Percentiles rank a stretch among this genome's conserved stretches.
These are phyloP conservation scores for Debaryomyces castellii DNA, from an alignment of 805 yeast species.

Conservation along the genomic window DNA sequence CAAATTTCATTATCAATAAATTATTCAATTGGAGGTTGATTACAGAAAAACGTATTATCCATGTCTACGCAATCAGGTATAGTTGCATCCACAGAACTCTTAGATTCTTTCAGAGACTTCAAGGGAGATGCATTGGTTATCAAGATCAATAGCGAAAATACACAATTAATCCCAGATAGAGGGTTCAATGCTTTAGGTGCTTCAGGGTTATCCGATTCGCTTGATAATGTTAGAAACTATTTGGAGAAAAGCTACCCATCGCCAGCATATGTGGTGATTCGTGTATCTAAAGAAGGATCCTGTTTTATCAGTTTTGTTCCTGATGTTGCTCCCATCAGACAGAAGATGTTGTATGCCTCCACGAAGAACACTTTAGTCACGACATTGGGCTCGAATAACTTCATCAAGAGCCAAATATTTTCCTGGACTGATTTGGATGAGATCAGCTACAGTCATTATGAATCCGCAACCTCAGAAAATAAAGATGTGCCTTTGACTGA, in stretches of 20 bases:
- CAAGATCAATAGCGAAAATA: conserved; percentile 31
- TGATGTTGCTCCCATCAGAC: conserved; percentile 74
- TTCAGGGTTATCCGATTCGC: conserved; percentile 13
- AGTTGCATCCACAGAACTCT: conserved; percentile 30
- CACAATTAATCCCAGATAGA: conserved; percentile 31
- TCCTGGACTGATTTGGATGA: conserved; percentile 60
- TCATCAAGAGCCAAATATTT: conserved; percentile 39
- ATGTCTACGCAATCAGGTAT: conserved; percentile 49
- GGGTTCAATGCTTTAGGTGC: conserved; percentile 13
- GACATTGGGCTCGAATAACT: conserved; percentile 64
- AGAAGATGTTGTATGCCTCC: conserved; percentile 93
- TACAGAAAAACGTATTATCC: too few relatives aligned
- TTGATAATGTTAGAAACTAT: conserved; percentile 20
- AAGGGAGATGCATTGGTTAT: conserved; percentile 25
- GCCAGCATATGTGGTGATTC: conserved; percentile 35
- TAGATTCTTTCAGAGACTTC: conserved; percentile 24
- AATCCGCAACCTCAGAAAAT: conserved; percentile 10
- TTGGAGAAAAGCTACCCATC: conserved; percentile 27
- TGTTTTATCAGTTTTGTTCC: conserved; percentile 84
- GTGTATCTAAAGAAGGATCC: conserved; percentile 14
- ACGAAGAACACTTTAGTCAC: conserved; percentile 75
- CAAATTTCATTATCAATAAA: not conserved
- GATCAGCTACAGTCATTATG: conserved; percentile 49
- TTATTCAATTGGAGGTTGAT: not conserved
- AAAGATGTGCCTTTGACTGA: conserved; percentile 52